Base-by-base conservation (phyloP, 768 basidiomycete species). In the Lepiota venenata region DNA sequence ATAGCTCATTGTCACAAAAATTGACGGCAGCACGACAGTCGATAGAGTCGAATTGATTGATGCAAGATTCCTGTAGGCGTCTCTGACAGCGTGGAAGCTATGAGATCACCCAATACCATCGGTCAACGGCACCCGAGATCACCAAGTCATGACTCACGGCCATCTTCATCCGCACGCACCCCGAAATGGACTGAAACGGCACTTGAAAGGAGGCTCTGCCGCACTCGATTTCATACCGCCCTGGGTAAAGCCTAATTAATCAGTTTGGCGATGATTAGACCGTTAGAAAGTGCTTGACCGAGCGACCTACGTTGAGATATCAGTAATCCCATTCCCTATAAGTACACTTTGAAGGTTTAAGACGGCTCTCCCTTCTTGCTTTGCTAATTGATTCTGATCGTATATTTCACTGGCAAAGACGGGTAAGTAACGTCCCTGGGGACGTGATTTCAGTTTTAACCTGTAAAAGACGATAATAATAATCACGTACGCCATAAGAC, bases 361-460 rank as follows among this genome's bases (percentile, higher is more conserved):
- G 61, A 72, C 60, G 67, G 77, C 56, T 77, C 85, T 16, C 66
- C 77, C 86, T 9, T 72, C 80, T 18, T 73, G 65, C 40, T 73
- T 65, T 9, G 87, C 73, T 27, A 73, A 63, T 44, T 68, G 63
- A 65, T 93, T 92, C 58, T 86, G 81, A 67, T 93, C 91, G 47
- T 84, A 79, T 14, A 93, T 82, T 25, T 85, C 84, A 14, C 86
- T 79, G 0, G 88, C 91, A 56, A 92, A 93, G 3, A 87, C 71
- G 1, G 85, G 87, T 1, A 88, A 71, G 62, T 88, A 87, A 5
- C 83, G 81, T 3, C 86, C 88, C 87, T 87, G 32, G 2, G n/a
- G 14, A 12, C 15, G 39, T 40, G 15, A 38, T 25, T 22, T 43
- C 7, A 45, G 22, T 2, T 14, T 27, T 25, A 35, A 27, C 15